Evolutionary conservation across 1,139 yeast species (phyloP).

Genomic region (Debaryomyces fabryi): DNA sequence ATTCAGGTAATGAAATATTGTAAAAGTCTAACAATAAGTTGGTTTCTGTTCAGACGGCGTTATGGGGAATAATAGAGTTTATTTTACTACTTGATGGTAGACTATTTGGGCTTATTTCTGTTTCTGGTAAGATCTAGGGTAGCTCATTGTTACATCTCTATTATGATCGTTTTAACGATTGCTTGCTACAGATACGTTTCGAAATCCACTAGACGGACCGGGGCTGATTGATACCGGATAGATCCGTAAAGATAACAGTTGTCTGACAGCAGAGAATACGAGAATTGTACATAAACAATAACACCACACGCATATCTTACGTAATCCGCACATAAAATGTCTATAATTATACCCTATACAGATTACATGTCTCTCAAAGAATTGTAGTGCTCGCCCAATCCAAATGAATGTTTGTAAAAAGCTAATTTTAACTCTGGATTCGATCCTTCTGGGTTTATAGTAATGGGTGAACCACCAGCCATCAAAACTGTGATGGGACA

Average conservation of each 20-base stretch:
- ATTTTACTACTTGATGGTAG: neutral
- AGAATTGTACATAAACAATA: neutral
- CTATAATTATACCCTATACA: neutral
- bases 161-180: neutral
- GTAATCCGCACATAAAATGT: neutral
- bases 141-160: neutral
- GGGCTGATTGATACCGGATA: neutral
- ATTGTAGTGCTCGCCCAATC: constrained; percentile 94
- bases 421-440: constrained; percentile 66
- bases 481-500: constrained; percentile 76
- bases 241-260: neutral
- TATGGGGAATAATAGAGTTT: neutral
- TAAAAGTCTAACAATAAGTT: no score
- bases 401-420: constrained; percentile 82
- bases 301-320: neutral
- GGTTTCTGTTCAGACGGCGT: no score
- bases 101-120: neutral
- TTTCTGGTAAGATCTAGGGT: neutral
- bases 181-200: neutral
- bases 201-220: no score
- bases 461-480: constrained; percentile 69
- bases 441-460: constrained; percentile 55
- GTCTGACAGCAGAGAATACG: neutral
- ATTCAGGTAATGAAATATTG: no score
- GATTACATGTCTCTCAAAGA: constrained; percentile 58